These are phyloP conservation scores for Phalaenopsis hybrid DNA, from an alignment of 116 monocot species.

Conservation along the genomic window DNA sequence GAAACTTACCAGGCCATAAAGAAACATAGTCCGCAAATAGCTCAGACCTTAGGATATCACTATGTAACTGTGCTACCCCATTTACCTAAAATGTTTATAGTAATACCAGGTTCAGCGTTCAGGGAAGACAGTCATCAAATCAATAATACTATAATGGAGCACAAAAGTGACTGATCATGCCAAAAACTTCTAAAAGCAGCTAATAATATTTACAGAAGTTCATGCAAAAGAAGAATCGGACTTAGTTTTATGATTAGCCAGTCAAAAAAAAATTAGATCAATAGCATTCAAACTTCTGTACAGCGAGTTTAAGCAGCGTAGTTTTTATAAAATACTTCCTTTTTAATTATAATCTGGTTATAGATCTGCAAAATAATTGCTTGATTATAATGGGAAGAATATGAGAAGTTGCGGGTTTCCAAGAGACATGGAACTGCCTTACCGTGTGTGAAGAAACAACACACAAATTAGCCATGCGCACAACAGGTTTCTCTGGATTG, in stretches of 20 bases:
- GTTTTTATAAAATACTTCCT: neutral
- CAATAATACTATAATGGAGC: neutral
- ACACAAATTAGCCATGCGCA: slow-evolving; percentile 91
- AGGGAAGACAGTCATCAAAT: neutral
- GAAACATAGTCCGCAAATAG: slow-evolving; percentile 75
- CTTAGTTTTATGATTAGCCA: neutral
- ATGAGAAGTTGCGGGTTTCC: neutral
- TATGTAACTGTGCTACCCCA: slow-evolving; percentile 89
- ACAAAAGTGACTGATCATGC: neutral
- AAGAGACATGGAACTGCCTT: slow-evolving; percentile 11
- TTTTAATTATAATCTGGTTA: neutral
- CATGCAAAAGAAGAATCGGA: too few species aligned
- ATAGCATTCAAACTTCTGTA: neutral
- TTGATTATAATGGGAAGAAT: neutral
- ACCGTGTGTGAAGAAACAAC: slow-evolving; percentile 79
- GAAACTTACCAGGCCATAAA: slow-evolving; percentile 84
- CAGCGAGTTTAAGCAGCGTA: neutral
- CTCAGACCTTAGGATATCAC: slow-evolving; percentile 73
- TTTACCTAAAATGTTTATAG: slow-evolving; percentile 50
- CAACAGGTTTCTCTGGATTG: slow-evolving; percentile 72
- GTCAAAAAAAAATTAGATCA: neutral
- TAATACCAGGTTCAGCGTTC: neutral
- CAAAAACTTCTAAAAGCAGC: neutral
- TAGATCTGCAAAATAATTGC: neutral
- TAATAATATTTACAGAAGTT: neutral